A percentile compares a stretch with the other conserved stretches of the same genome.
Conservation (phyloP, 2,329 filamentous ascomycete species). For the Apiospora koreana region DNA sequence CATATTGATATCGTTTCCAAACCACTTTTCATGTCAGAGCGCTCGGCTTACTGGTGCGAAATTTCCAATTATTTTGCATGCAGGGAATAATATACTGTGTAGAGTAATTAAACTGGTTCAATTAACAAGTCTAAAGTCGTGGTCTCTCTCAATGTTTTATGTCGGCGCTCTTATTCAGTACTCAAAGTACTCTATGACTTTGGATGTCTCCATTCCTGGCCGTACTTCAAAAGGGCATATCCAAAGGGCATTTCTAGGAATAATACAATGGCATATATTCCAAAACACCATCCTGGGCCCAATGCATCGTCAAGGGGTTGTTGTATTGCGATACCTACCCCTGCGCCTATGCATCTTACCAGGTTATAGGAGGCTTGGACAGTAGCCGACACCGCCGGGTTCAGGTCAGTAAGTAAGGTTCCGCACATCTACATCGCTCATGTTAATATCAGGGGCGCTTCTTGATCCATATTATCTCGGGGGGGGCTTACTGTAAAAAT, state of each 20-base stretch:
- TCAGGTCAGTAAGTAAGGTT: background rate
- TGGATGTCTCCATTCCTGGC: background rate
- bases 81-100: too few relatives aligned
- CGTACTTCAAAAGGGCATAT: background rate
- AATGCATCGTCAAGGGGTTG: background rate
- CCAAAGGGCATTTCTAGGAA: background rate
- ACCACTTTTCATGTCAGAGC: too few relatives aligned
- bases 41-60: too few relatives aligned
- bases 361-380: background rate
- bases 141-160: too few relatives aligned
- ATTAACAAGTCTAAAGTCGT: too few relatives aligned
- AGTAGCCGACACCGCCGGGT: background rate
- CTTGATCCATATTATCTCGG: too few relatives aligned
- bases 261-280: background rate
- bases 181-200: too few relatives aligned
- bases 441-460: too few relatives aligned
- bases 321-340: background rate
- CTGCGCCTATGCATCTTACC: background rate
- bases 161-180: too few relatives aligned
- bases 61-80: too few relatives aligned
- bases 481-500: background rate
- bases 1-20: too few relatives aligned
- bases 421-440: background rate
- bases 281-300: background rate
- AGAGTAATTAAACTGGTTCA: too few relatives aligned